A percentile compares a stretch with the other conserved stretches of the same genome.
phyloP scores from a whole-genome alignment of 1,284 basidiomycete species.

The Mycosarcoma maydis region DNA sequence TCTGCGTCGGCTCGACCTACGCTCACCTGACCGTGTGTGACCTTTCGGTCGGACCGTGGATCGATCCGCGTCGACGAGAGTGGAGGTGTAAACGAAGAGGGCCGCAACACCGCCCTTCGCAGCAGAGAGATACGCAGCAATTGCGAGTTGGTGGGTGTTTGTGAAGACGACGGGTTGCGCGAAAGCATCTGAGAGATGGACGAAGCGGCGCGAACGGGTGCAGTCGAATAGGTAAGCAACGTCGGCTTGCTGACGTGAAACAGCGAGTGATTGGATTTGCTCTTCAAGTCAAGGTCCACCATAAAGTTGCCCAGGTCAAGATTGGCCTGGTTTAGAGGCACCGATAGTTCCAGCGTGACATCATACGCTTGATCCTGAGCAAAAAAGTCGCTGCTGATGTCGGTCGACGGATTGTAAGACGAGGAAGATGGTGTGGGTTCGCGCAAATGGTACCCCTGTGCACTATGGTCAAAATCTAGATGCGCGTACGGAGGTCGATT shows the following conservation, averaged over 20 bases:
- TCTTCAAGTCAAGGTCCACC: conserved; percentile 54
- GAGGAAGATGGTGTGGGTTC: conserved; percentile 37
- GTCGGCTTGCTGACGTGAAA: conserved; percentile 47
- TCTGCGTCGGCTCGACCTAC: conserved; percentile 55
- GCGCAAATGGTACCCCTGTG: not conserved
- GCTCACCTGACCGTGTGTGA: conserved; percentile 37
- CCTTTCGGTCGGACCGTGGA: conserved; percentile 31
- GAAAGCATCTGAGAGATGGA: conserved; percentile 44
- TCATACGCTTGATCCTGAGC: conserved; percentile 63
- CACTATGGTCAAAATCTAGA: conserved; percentile 34
- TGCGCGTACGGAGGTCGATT: conserved; percentile 29
- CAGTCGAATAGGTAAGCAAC: conserved; percentile 37
- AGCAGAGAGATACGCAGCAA: conserved; percentile 54
- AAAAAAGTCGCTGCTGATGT: conserved; percentile 43
- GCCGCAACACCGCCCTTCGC: conserved; percentile 40
- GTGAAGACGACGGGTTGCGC: conserved; percentile 26
- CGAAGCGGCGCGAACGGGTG: conserved; percentile 37
- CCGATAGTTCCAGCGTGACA: conserved; percentile 59
- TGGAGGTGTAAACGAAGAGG: conserved; percentile 31
- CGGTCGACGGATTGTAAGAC: conserved; percentile 20
- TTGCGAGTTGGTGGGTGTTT: conserved; percentile 40
- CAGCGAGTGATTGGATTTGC: conserved; percentile 23
- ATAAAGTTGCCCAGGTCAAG: conserved; percentile 64
- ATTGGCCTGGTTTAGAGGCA: conserved; percentile 60
- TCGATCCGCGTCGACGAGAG: conserved; percentile 22